Evolutionary conservation across 352 stramenopile species (phyloP).

Genomic region (Pythium grandisporangium): DNA sequence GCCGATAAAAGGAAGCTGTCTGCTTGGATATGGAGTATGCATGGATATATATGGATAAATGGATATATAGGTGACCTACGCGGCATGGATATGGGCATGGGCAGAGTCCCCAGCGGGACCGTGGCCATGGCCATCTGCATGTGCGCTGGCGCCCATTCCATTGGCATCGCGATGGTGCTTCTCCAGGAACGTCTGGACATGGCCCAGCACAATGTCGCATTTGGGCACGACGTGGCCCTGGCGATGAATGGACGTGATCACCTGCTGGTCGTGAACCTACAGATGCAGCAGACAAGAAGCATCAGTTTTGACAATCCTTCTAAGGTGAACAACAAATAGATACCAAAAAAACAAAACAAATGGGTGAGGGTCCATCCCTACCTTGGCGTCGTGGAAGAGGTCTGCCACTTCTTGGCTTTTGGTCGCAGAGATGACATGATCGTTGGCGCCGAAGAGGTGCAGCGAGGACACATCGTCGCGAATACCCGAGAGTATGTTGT

Average conservation of each 20-base stretch:
- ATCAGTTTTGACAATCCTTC: too few species aligned
- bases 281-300: neutral
- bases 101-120: too few species aligned
- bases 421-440: conserved; percentile 64
- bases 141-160: too few species aligned
- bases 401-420: conserved; percentile 67
- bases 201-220: conserved; percentile 32
- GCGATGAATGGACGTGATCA: conserved; percentile 52
- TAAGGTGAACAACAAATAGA: conserved; percentile 2
- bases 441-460: conserved; percentile 71
- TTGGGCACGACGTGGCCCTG: conserved; percentile 81
- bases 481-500: conserved; percentile 39
- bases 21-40: too few species aligned
- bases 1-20: too few species aligned
- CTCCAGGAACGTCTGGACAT: conserved; percentile 44
- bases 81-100: too few species aligned
- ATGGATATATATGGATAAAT: too few species aligned
- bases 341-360: neutral
- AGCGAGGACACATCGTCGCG: conserved; percentile 43
- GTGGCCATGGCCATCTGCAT: too few species aligned
- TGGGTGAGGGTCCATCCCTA: too few species aligned
- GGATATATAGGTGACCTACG: too few species aligned
- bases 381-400: conserved; percentile 46
- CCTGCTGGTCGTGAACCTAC: conserved; percentile 26
- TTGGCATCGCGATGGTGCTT: conserved; percentile 18